A percentile compares a stretch with the other conserved stretches of the same genome.
phyloP scores from a whole-genome alignment of 2,329 filamentous ascomycete genomes.

The Tolypocladium cylindrosporum region DNA sequence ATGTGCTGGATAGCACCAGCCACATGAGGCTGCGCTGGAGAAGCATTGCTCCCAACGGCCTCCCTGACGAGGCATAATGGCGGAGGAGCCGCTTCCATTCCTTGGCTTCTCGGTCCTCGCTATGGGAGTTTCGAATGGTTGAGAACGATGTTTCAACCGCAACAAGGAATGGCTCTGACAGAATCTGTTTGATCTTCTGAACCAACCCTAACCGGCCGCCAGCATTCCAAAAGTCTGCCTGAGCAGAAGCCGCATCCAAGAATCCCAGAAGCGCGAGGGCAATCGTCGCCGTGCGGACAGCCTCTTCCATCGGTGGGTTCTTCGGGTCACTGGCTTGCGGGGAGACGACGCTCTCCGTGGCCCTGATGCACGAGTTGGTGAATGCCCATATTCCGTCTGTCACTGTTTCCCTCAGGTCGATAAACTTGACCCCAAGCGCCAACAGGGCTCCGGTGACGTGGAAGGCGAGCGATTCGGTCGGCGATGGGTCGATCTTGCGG shows the following conservation, averaged over 20 bases:
- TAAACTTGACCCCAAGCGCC: conserved; percentile 66
- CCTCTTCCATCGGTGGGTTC: conserved; percentile 53
- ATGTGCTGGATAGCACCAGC: conserved; percentile 69
- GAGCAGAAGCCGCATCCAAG: conserved; percentile 67
- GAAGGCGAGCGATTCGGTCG: conserved; percentile 74
- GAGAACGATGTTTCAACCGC: conserved; percentile 85
- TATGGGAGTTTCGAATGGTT: conserved; percentile 71
- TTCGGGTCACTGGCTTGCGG: conserved; percentile 46
- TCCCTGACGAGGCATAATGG: conserved; percentile 69
- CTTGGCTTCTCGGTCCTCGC: conserved; percentile 53
- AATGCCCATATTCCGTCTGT: conserved; percentile 61
- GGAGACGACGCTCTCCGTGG: conserved; percentile 44
- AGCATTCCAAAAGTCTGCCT: conserved; percentile 72
- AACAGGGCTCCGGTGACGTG: conserved; percentile 73
- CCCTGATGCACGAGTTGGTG: conserved; percentile 57
- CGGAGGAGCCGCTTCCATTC: conserved; percentile 85
- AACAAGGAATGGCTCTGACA: conserved; percentile 78
- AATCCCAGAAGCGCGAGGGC: conserved; percentile 85
- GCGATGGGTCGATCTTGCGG: conserved; percentile 72
- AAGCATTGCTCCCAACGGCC: conserved; percentile 84
- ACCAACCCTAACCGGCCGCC: conserved; percentile 66
- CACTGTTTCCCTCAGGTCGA: conserved; percentile 55
- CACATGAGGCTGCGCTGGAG: conserved; percentile 82
- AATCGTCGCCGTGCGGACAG: conserved; percentile 62
- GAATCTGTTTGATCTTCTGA: conserved; percentile 57